A percentile compares a stretch with the other conserved stretches of the same genome.
Conservation (phyloP, 2,329 filamentous ascomycete species). For the Madurella mycetomatis region DNA sequence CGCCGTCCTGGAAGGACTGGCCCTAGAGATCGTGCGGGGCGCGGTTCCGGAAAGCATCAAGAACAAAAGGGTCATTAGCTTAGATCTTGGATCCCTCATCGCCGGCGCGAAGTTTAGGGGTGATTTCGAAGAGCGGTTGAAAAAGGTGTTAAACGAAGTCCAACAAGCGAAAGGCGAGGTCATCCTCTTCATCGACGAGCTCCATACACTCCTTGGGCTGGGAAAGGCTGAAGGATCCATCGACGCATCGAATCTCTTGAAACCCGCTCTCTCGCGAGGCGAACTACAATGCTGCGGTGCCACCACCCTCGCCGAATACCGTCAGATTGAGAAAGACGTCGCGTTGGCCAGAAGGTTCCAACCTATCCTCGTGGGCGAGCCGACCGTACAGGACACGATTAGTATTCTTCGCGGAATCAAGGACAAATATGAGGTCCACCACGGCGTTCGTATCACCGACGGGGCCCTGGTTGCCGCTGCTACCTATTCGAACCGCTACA, state of each 20-base stretch:
- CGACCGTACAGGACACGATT: constrained; percentile 85
- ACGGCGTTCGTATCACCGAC: constrained; percentile 92
- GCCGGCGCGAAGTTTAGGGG: constrained; percentile 93
- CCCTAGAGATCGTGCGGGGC: constrained; percentile 81
- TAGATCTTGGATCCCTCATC: constrained; percentile 89
- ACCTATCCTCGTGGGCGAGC: constrained; percentile 89
- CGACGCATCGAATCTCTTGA: constrained; percentile 90
- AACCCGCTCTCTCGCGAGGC: constrained; percentile 86
- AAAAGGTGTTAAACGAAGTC: constrained; percentile 86
- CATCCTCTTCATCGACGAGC: constrained; percentile 91
- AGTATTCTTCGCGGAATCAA: constrained; percentile 96
- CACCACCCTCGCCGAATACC: constrained; percentile 88
- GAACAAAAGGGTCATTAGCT: constrained; percentile 80
- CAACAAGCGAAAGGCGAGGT: constrained; percentile 83
- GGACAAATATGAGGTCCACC: constrained; percentile 94
- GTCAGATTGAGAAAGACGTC: constrained; percentile 91
- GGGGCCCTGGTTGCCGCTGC: constrained; percentile 87
- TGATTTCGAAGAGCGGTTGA: constrained; percentile 92
- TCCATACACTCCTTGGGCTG: constrained; percentile 85
- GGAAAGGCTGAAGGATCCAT: constrained; percentile 96
- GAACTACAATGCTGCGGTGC: constrained; percentile 94
- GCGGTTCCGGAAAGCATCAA: constrained; percentile 96
- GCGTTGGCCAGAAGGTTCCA: constrained; percentile 90
- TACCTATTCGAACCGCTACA: constrained; percentile 89
- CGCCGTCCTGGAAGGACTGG: constrained; percentile 84